Conservation (phyloP, 768 basidiomycete genomes). For the Tylopilus subfusipes region DNA sequence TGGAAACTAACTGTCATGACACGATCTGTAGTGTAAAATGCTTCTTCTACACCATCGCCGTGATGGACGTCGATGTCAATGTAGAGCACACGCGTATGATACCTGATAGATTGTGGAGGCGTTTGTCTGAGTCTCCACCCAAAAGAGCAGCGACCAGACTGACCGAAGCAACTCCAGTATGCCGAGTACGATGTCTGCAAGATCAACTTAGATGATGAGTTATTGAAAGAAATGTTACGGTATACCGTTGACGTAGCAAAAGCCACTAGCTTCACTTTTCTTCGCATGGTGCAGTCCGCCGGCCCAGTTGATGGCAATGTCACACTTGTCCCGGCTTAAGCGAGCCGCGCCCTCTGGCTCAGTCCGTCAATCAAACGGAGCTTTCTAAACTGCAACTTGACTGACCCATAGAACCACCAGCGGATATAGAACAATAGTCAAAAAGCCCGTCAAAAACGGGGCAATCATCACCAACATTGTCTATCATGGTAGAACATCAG, state of each 20-base stretch:
- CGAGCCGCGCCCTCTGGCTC: slow-evolving; percentile 90
- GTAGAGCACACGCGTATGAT: slow-evolving; percentile 92
- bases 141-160: slow-evolving; percentile 10
- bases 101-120: slow-evolving; percentile 43
- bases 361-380: slow-evolving; percentile 6
- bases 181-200: slow-evolving; percentile 92
- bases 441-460: slow-evolving; percentile 98
- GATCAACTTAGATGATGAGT: background rate
- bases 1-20: slow-evolving; percentile 99
- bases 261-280: slow-evolving; percentile 98
- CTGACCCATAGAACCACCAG: slow-evolving; percentile 99
- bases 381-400: slow-evolving; percentile 2
- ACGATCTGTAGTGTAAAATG: slow-evolving; percentile 97
- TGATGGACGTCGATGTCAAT: slow-evolving; percentile 99
- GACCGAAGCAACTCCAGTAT: slow-evolving; percentile 91
- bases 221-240: background rate
- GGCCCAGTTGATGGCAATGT: slow-evolving; percentile 99
- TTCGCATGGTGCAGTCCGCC: slow-evolving; percentile 98
- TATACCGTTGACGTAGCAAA: slow-evolving; percentile 96
- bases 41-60: slow-evolving; percentile 98
- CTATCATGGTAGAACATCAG: slow-evolving; percentile 37
- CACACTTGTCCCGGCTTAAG: slow-evolving; percentile 93
- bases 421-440: slow-evolving; percentile 98
- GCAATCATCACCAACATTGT: slow-evolving; percentile 98
- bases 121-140: background rate